Conservation (phyloP, 2,329 filamentous ascomycete species). For the Stachybotrys chlorohalonatus region DNA sequence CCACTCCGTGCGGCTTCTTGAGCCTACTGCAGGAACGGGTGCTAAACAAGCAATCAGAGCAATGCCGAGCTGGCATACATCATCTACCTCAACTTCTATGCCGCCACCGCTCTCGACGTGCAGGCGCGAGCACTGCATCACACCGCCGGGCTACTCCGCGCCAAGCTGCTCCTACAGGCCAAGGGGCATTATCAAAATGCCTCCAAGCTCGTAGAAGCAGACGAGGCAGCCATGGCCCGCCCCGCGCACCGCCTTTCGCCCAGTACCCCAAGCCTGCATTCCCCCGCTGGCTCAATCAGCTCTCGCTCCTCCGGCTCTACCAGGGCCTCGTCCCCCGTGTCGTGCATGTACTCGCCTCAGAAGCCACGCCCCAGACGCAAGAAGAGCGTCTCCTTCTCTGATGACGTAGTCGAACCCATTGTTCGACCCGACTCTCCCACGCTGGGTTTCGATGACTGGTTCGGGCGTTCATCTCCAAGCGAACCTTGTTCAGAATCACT, state of each 20-base stretch:
- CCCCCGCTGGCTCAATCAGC: conserved; percentile 36
- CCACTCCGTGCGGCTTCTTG: not conserved
- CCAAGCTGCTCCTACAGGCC: conserved; percentile 40
- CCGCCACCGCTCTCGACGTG: conserved; percentile 50
- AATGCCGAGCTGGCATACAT: conserved; percentile 43
- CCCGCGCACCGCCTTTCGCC: conserved; percentile 31
- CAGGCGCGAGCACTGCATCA: conserved; percentile 40
- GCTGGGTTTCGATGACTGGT: conserved; percentile 42
- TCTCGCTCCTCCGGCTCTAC: conserved; percentile 39
- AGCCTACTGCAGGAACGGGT: not conserved
- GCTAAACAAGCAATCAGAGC: conserved; percentile 11
- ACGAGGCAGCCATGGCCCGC: conserved; percentile 33
- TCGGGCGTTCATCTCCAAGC: conserved; percentile 14
- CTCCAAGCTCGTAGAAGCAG: conserved; percentile 34
- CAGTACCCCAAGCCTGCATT: conserved; percentile 30
- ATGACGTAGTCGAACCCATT: conserved; percentile 31
- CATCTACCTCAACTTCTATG: conserved; percentile 53
- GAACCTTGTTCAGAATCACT: conserved; percentile 1
- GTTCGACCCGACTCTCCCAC: conserved; percentile 53
- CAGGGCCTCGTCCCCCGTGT: conserved; percentile 5
- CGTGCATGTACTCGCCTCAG: not conserved
- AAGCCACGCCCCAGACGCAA: conserved; percentile 16
- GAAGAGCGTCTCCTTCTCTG: conserved; percentile 29
- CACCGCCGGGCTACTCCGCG: conserved; percentile 32
- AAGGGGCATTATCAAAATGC: conserved; percentile 42